Base-by-base conservation (phyloP, 495 filamentous ascomycete genomes). In the Elasticomyces elasticus region DNA sequence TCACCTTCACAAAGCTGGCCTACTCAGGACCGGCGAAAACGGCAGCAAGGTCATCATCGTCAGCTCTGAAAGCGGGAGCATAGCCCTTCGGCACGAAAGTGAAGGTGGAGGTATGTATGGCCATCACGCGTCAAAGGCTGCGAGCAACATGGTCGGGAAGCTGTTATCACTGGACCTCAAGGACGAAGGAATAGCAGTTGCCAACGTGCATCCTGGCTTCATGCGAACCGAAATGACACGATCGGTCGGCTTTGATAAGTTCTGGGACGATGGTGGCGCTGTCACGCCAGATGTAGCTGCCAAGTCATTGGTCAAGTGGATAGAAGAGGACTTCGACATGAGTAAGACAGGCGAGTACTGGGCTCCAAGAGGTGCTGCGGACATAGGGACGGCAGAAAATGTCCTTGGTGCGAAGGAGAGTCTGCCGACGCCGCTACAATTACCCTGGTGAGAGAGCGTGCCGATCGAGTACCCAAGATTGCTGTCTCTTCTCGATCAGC, bases 191-290 rank as follows among this genome's bases (percentile, higher is more conserved):
- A 74, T 88, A 46, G 73, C 81, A 1, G 78, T 88, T 9, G 81
- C 75, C 5, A 69, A 86, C 47, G 73, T 87, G 19, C 84, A 88
- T 66, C 83, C 84, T 3, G 82, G 83, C 0, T 86, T 86, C 63
- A 85, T 88, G 82, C 69, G 83, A 44, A 86, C 83, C 17, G 80
- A 86, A 61, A 84, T 86, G 81, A 86, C 83, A 5, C 77, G 72
- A 58, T 69, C 76, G 2, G 83, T 86, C 24, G 83, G 80, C 10
- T 86, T 85, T 61, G 83, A 87, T 62, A 76, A 84, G 61, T 85
- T 72, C 58, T 85, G 79, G 76, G 81, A 85, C 65, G 71, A 62
- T 33, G 81, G 81, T 35, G 82, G 81, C 59, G 81, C 84, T 53
- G 79, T 87, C 10, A 83, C 79, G 1, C 82, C 84, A 0, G 76